Percentiles rank a stretch among this genome's conserved stretches.
Evolutionary conservation across 148 eudicot genomes (phyloP).

Genomic region (Polygonum aviculare): DNA sequence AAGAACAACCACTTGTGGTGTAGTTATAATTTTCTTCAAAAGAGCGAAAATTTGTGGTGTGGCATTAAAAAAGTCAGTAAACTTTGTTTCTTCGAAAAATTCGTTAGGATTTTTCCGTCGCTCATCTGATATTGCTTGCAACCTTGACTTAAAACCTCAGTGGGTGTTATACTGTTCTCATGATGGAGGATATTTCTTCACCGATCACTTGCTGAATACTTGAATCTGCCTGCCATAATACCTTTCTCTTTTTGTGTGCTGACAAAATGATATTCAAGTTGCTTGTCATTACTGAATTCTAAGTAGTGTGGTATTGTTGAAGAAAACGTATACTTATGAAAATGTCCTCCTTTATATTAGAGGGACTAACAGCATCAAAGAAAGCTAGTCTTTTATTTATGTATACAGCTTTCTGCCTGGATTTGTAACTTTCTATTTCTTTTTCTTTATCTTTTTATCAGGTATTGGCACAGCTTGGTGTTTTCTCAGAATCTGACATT

Average conservation of each 20-base stretch:
- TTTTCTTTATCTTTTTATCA: constrained; percentile 18
- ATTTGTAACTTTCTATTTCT: not conserved
- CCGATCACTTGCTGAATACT: too few species aligned
- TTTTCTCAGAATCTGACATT: constrained; percentile 64
- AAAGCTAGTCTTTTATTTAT: not conserved
- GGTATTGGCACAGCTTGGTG: constrained; percentile 74
- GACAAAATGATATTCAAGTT: not conserved
- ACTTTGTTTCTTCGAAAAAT: not conserved
- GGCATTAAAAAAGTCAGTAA: too few species aligned
- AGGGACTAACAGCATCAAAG: not conserved
- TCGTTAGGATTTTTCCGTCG: not conserved
- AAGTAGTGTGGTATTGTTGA: too few species aligned
- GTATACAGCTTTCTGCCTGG: not conserved
- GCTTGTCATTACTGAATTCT: not conserved
- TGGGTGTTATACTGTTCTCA: not conserved
- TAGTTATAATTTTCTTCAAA: not conserved
- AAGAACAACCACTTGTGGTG: not conserved
- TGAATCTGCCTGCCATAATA: too few species aligned
- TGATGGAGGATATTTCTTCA: too few species aligned
- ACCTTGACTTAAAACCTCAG: not conserved
- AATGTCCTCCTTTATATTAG: not conserved
- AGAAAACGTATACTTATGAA: not conserved
- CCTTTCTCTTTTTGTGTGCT: not conserved
- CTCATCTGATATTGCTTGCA: not conserved
- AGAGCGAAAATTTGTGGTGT: not conserved